These are phyloP conservation scores for Dinochytrium kinnereticum DNA, from an alignment of 371 early-diverging fungal genomes.

Conservation along the genomic window DNA sequence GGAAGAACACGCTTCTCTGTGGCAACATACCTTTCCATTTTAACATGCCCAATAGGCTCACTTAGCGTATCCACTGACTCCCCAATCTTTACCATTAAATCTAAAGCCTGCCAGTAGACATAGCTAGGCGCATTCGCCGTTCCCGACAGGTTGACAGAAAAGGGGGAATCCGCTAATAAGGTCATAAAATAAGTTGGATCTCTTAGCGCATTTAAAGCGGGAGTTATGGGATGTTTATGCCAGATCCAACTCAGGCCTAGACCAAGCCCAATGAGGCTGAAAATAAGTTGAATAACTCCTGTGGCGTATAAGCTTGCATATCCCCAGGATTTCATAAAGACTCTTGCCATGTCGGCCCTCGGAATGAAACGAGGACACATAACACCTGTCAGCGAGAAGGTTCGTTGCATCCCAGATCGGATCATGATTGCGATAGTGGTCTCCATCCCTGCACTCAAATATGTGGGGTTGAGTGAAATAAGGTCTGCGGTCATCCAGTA, in stretches of 20 bases:
- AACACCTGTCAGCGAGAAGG: constrained; percentile 25
- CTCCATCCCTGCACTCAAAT: constrained; percentile 36
- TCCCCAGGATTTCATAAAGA: constrained; percentile 13
- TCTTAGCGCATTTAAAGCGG: not conserved
- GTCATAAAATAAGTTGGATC: constrained; percentile 20
- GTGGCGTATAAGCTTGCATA: not conserved
- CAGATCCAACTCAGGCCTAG: not conserved
- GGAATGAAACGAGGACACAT: constrained; percentile 25
- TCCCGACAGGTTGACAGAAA: constrained; percentile 15
- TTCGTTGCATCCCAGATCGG: constrained; percentile 35
- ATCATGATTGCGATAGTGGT: constrained; percentile 28
- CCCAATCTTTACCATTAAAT: constrained; percentile 19
- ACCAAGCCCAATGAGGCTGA: constrained; percentile 11
- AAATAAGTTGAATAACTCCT: constrained; percentile 18
- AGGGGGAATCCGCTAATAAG: constrained; percentile 6
- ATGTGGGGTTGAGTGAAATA: constrained; percentile 26
- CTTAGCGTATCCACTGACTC: constrained; percentile 25
- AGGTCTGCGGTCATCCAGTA: constrained; percentile 38
- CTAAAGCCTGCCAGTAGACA: constrained; percentile 24
- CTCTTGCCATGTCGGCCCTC: not conserved
- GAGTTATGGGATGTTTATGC: not conserved
- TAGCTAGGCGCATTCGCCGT: constrained; percentile 26
- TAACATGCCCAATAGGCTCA: constrained; percentile 25
- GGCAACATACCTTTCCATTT: constrained; percentile 19
- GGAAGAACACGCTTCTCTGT: too few species aligned